These are phyloP conservation scores for Saturnispora kantuleensis DNA, from an alignment of 805 yeast genomes.

Conservation along the genomic window DNA sequence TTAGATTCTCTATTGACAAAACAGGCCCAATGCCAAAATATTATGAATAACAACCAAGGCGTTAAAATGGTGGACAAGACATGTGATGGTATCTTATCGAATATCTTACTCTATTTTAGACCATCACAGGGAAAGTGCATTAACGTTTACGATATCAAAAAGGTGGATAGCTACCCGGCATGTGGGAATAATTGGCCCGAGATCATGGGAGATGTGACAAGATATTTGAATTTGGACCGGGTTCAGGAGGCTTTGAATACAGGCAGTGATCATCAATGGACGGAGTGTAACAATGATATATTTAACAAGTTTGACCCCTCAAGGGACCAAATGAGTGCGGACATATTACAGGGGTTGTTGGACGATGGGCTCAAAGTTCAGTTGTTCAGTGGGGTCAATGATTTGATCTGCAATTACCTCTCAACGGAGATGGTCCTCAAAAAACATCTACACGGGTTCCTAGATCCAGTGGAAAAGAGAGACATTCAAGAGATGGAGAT, in stretches of 20 bases:
- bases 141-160: slow-evolving; percentile 75
- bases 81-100: slow-evolving; percentile 35
- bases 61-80: slow-evolving; percentile 19
- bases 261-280: slow-evolving; percentile 44
- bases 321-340: slow-evolving; percentile 43
- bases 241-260: slow-evolving; percentile 46
- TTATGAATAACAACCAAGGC: slow-evolving; percentile 25
- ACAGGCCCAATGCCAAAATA: slow-evolving; percentile 54
- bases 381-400: slow-evolving; percentile 81
- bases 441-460: slow-evolving; percentile 27
- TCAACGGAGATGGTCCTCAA: slow-evolving; percentile 65
- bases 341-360: slow-evolving; percentile 57
- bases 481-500: slow-evolving; percentile 9
- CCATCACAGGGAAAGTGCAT: slow-evolving; percentile 38
- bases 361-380: slow-evolving; percentile 45
- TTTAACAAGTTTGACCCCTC: slow-evolving; percentile 39
- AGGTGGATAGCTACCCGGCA: slow-evolving; percentile 64
- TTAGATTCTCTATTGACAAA: slow-evolving; percentile 34
- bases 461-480: slow-evolving; percentile 5
- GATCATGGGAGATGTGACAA: slow-evolving; percentile 37
- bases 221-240: slow-evolving; percentile 37
- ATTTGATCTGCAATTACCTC: slow-evolving; percentile 73
- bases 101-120: slow-evolving; percentile 24
- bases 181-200: slow-evolving; percentile 95
- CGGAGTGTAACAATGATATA: slow-evolving; percentile 66